Conservation (phyloP, 805 yeast species). For the Candida verbasci region DNA sequence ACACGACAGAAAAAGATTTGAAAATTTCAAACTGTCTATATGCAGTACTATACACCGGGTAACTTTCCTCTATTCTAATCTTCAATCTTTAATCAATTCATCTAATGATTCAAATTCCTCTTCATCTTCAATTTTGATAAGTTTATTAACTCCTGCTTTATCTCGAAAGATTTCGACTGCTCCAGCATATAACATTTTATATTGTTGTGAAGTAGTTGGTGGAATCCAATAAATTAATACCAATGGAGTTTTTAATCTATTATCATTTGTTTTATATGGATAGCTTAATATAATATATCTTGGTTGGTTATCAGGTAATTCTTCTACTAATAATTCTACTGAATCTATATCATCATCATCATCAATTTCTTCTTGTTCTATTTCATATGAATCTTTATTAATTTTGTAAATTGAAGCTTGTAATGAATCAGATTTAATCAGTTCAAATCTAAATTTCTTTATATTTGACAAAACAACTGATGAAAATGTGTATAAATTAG, state of each 20-base stretch:
- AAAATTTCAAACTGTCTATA: too few relatives aligned
- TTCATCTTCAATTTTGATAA: slow-evolving; percentile 60
- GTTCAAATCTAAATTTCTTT: slow-evolving; percentile 68
- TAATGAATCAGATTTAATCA: slow-evolving; percentile 57
- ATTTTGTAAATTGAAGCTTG: slow-evolving; percentile 64
- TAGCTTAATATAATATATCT: slow-evolving; percentile 72
- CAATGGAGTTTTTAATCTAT: slow-evolving; percentile 67
- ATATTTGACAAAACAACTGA: slow-evolving; percentile 56
- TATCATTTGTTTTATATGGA: slow-evolving; percentile 67
- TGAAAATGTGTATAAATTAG: slow-evolving; percentile 54
- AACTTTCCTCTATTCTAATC: slow-evolving; percentile 8
- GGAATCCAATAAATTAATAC: slow-evolving; percentile 88
- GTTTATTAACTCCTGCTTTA: slow-evolving; percentile 69
- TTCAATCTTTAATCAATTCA: slow-evolving; percentile 14
- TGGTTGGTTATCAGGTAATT: slow-evolving; percentile 78
- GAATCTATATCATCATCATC: slow-evolving; percentile 43
- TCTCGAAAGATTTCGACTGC: slow-evolving; percentile 77
- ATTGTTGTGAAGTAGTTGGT: slow-evolving; percentile 74
- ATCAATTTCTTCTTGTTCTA: slow-evolving; percentile 41
- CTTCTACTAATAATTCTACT: slow-evolving; percentile 65
- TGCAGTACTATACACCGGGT: slow-evolving; percentile 3
- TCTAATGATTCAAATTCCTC: slow-evolving; percentile 66
- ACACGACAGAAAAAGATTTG: too few relatives aligned
- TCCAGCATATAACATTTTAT: slow-evolving; percentile 87
- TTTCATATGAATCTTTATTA: slow-evolving; percentile 50